A percentile compares a stretch with the other conserved stretches of the same genome.
These are phyloP conservation scores for Penicillium turbatum DNA, from an alignment of 495 filamentous ascomycete species.

Conservation along the genomic window DNA sequence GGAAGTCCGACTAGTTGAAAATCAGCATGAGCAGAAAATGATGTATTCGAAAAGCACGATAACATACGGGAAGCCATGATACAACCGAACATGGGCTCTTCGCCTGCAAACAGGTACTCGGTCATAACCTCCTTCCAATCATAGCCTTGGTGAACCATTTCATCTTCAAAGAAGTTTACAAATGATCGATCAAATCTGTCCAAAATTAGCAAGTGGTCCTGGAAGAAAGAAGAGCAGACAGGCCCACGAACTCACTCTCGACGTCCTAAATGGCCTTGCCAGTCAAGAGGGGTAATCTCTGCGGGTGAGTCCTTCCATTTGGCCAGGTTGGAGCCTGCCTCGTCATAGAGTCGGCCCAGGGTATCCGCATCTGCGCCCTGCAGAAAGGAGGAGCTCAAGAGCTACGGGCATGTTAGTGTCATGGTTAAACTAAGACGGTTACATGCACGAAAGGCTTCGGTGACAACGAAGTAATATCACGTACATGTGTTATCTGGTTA, in stretches of 20 bases:
- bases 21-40: not conserved
- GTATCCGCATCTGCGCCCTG: slow-evolving; percentile 69
- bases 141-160: slow-evolving; percentile 69
- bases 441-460: not conserved
- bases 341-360: slow-evolving; percentile 74
- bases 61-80: slow-evolving; percentile 72
- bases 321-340: slow-evolving; percentile 63
- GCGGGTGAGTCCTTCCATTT: slow-evolving; percentile 81
- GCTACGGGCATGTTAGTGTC: slow-evolving; percentile 35
- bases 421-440: not conserved
- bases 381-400: slow-evolving; percentile 76
- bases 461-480: slow-evolving; percentile 17
- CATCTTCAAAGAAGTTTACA: slow-evolving; percentile 89
- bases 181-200: slow-evolving; percentile 79
- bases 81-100: slow-evolving; percentile 72
- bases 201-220: not conserved
- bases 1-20: slow-evolving; percentile 67
- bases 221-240: not conserved
- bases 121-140: slow-evolving; percentile 76
- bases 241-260: slow-evolving; percentile 41
- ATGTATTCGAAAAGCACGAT: not conserved
- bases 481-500: slow-evolving; percentile 82
- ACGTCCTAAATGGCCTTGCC: slow-evolving; percentile 77
- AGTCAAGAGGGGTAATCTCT: slow-evolving; percentile 77
- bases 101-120: slow-evolving; percentile 70